Evolutionary conservation across 1,139 yeast species (phyloP).

Genomic region (Taphrina communis): DNA sequence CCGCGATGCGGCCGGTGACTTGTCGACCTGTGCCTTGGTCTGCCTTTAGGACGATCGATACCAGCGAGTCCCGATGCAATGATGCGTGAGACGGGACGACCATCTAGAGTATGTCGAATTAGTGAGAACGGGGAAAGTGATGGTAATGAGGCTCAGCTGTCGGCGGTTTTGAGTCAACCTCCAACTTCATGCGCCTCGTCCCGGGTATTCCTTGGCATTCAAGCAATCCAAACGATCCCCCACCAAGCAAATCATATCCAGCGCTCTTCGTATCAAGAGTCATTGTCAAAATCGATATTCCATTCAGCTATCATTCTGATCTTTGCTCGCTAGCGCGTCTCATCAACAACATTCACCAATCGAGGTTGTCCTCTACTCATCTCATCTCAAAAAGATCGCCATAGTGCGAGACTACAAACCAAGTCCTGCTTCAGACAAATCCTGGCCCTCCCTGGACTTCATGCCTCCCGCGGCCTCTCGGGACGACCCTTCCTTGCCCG

Average conservation of each 20-base stretch:
- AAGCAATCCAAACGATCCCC: background rate
- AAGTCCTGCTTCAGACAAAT: slow-evolving; percentile 27
- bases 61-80: slow-evolving; percentile 22
- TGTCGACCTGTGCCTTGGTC: slow-evolving; percentile 38
- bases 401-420: background rate
- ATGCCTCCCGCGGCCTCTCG: slow-evolving; percentile 4
- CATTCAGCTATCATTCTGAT: background rate
- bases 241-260: no score
- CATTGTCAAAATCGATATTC: background rate
- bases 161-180: slow-evolving; percentile 1
- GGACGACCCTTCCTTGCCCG: background rate
- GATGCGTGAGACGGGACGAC: slow-evolving; percentile 20
- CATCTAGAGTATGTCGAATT: background rate
- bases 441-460: slow-evolving; percentile 27
- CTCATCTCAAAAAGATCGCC: no score
- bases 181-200: background rate
- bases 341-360: background rate
- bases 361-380: no score
- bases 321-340: slow-evolving; percentile 8
- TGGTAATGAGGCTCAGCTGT: background rate
- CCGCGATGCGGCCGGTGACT: slow-evolving; percentile 21
- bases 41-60: slow-evolving; percentile 25
- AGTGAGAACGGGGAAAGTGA: background rate
- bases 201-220: background rate
- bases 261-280: no score